Evolutionary conservation across 371 early-diverging fungal species (phyloP).

Genomic region (Haplosporangium sp.): DNA sequence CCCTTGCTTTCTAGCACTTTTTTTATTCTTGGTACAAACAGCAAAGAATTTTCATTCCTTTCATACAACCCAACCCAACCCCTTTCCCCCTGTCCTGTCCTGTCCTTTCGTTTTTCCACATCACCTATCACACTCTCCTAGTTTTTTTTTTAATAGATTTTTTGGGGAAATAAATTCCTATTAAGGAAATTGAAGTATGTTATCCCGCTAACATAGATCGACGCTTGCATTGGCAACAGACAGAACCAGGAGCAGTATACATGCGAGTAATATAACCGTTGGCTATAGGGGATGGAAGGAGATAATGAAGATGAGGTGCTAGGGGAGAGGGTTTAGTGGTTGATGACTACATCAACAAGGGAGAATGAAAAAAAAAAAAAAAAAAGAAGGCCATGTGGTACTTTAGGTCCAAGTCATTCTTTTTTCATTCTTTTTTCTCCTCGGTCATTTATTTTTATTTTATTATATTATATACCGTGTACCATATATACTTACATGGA

Average conservation of each 20-base stretch:
- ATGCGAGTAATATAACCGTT: neutral
- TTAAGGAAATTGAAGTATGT: too few species aligned
- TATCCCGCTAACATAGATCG: neutral
- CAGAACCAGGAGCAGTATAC: neutral
- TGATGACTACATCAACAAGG: too few species aligned
- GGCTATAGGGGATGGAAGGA: neutral
- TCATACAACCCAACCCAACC: neutral
- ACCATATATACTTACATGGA: neutral
- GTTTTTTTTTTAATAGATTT: neutral
- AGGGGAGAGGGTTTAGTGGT: too few species aligned
- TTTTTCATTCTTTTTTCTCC: neutral
- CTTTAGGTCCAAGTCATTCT: neutral
- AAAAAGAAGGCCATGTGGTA: constrained; percentile 5
- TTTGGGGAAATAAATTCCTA: neutral
- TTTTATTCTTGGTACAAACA: neutral
- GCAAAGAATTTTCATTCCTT: neutral
- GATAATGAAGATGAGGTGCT: neutral
- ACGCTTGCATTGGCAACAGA: neutral
- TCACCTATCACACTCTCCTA: neutral
- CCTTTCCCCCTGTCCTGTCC: neutral
- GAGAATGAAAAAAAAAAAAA: too few species aligned
- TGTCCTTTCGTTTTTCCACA: neutral
- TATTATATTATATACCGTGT: neutral
- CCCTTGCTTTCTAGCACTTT: neutral
- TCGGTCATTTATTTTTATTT: neutral